Evolutionary conservation across 2,329 filamentous ascomycete genomes (phyloP), one percentile per base, ranked within the genome.

Genomic region (Chaetomium sp.): DNA sequence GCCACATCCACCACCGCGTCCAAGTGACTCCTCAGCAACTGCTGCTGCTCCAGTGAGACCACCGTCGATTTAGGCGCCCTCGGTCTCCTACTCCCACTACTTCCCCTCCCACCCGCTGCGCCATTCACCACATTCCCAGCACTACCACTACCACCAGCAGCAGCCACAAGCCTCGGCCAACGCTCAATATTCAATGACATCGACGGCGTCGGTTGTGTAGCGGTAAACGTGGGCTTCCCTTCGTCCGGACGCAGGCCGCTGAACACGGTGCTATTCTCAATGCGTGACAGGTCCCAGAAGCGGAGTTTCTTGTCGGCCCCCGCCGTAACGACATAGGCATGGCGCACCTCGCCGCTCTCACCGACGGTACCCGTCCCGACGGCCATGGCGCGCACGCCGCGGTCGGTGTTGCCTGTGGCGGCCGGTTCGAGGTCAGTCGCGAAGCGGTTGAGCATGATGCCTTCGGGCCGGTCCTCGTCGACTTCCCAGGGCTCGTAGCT

Each of bases 221-320:
- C 75, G 5, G 81, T 79, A 67, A 91, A 97, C 8, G 81, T 80
- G n/a, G 90, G 87, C 67, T 84, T 85, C 37, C 81, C 75, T 56
- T 91, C 86, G 37, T 90, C 86, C 2, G 76, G 71, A 55, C 83
- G 81, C 9, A 91, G 76, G 0, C 92, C 92, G 67, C 88, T 95
- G 61, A 95, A 86, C 11, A 96, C 80, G 54, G 80, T 78, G 42
- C 89, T 96, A 57, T 84, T 81, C 66, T 96, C 90, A 8, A 89
- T 79, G 8, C 85, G 85, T 8, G 83, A 78, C 11, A 94, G 78
- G 67, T 99, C 92, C 94, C 94, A 99, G 72, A 95, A 97, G 8
- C 94, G 84, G 14, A 99, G 81, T 70, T 89, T 94, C 72, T 88
- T 89, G 70, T 97, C 94, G 9, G 88, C 88, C 0, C 92, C 92